Base-by-base conservation (phyloP, 202 grass and related monocot genomes). In the Panicum virgatum region DNA sequence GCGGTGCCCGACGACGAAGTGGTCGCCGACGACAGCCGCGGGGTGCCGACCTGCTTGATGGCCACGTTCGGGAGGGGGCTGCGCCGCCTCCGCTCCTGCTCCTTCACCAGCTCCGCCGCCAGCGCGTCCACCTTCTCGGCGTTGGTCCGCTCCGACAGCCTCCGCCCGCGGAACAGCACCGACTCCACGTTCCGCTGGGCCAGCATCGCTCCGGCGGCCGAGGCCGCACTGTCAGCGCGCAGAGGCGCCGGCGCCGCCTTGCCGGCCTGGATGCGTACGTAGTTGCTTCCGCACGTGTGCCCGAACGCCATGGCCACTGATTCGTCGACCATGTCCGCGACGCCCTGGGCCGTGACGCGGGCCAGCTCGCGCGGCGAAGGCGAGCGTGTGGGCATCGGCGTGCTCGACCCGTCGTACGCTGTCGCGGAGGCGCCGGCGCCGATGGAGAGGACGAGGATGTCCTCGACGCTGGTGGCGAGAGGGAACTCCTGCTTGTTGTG, bases 401-500 rank as follows among this genome's bases (percentile, higher is more conserved):
- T 79, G 75, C 12, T 34, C 16, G 40, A 71, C 0, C 39, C 87
- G 60, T 37, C 30, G 32, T 53, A 4, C 3, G 39, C 10, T 7
- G 25, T 0, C 25, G 48, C 1, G 0, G 51, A 42, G 69, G 45
- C 58, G 47, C 92, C 65, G 12, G 72, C 30, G 40, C 94, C 94
- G 77, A 97, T 85, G 66, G 94, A 97, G 27, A 97, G 87, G 0
- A 95, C 67, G n/a, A 92, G 66, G 66, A 92, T 25, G 70, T 90
- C 87, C 1, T 92, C 90, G 22, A 92, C 85, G 66, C 45, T 30
- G 50, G 66, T 37, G 70, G 86, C 87, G 59, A 75, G 66, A 0
- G 92, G 90, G 64, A 92, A 95, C 80, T 95, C 92, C 58, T 82
- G 88, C 79, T 94, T 94, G 79, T 94, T 92, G 45, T 92, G 88